These are phyloP conservation scores for Aspergillus unguis DNA, from an alignment of 2,329 filamentous ascomycete genomes.

Conservation along the genomic window DNA sequence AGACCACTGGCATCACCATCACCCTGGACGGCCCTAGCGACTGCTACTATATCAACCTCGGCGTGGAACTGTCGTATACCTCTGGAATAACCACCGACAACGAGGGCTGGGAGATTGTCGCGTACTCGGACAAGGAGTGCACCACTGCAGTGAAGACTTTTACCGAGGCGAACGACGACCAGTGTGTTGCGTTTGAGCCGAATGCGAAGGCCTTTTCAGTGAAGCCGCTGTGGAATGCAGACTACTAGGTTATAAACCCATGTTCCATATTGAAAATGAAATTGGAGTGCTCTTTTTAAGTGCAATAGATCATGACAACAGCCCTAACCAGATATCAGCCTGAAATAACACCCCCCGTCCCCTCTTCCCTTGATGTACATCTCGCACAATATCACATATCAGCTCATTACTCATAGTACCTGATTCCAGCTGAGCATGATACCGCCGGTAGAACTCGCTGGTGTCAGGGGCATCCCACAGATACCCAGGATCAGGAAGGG, in stretches of 20 bases:
- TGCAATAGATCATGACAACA: background rate
- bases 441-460: background rate
- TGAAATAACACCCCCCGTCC: background rate
- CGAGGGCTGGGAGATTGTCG: constrained; percentile 9
- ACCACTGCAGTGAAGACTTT: background rate
- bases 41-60: background rate
- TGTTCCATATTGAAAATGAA: too few relatives aligned
- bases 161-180: background rate
- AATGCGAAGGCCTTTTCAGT: background rate
- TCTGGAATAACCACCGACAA: background rate
- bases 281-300: too few relatives aligned
- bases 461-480: background rate
- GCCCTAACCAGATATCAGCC: background rate
- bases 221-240: constrained; percentile 8
- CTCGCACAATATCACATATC: background rate
- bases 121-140: constrained; percentile 2
- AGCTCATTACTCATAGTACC: background rate
- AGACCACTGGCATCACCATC: background rate
- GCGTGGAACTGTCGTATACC: background rate
- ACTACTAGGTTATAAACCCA: background rate
- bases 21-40: background rate
- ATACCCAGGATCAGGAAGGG: background rate
- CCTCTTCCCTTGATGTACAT: background rate
- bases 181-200: background rate
- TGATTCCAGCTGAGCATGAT: background rate